phyloP scores from a whole-genome alignment of 106 monocot species.

The Dendrobium officinale region DNA sequence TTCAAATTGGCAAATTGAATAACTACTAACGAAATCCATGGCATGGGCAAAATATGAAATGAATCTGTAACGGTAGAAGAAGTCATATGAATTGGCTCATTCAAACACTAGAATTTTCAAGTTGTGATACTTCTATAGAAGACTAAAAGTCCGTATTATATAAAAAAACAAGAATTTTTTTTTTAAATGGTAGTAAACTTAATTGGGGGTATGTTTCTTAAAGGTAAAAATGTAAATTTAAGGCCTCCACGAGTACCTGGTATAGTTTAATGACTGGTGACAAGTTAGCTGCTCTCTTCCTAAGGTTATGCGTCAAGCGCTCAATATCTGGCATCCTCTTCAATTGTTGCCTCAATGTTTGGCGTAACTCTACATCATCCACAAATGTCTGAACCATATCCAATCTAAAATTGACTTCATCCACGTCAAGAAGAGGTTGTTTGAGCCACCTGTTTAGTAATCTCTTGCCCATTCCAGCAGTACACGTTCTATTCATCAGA shows the following conservation, averaged over 20 bases:
- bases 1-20: not conserved
- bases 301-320: conserved; percentile 58
- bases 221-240: not conserved
- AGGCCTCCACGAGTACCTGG: conserved; percentile 43
- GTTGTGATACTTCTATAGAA: not conserved
- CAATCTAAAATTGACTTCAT: conserved; percentile 72
- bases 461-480: conserved; percentile 97
- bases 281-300: conserved; percentile 56
- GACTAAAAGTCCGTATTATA: not conserved
- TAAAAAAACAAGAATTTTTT: not conserved
- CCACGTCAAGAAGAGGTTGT: conserved; percentile 78
- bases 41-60: not conserved
- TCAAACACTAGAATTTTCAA: not conserved
- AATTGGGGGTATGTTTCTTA: not conserved
- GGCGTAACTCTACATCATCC: conserved; percentile 77
- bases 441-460: conserved; percentile 93
- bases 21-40: not conserved
- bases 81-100: too few species aligned
- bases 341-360: conserved; percentile 69
- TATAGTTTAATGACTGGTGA: conserved; percentile 91
- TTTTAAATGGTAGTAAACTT: not conserved
- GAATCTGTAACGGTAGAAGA: not conserved
- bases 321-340: conserved; percentile 90
- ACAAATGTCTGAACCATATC: conserved; percentile 92
- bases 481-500: conserved; percentile 94